These are phyloP conservation scores for Daldinia concentrica DNA, from an alignment of 495 filamentous ascomycete genomes.

Conservation along the genomic window DNA sequence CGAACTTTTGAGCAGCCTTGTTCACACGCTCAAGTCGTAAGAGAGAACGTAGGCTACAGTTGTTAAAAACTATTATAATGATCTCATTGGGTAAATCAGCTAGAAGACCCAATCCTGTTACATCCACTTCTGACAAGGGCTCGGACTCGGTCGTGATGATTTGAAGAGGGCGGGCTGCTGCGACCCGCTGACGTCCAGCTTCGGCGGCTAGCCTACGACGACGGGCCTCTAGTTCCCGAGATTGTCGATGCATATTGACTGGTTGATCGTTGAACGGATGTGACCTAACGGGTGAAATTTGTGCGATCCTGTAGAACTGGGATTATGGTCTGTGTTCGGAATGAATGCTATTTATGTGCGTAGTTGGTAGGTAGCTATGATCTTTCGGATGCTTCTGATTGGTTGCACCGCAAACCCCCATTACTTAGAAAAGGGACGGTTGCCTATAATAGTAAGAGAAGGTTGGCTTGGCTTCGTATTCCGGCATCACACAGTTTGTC, in stretches of 20 bases:
- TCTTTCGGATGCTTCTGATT: constrained; percentile 2
- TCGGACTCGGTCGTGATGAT: not conserved
- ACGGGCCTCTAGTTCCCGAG: not conserved
- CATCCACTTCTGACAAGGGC: constrained; percentile 1
- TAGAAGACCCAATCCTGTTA: constrained; percentile 20
- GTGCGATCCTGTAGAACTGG: not conserved
- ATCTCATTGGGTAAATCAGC: constrained; percentile 33
- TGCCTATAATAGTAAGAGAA: constrained; percentile 1
- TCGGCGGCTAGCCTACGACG: constrained; percentile 23
- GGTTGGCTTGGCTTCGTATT: not conserved
- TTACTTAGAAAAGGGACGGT: not conserved
- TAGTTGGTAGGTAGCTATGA: not conserved
- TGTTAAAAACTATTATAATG: constrained; percentile 23
- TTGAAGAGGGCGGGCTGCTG: constrained; percentile 25
- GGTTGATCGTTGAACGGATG: not conserved
- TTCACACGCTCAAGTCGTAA: constrained; percentile 32
- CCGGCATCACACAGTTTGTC: too few relatives aligned
- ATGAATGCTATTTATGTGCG: not conserved
- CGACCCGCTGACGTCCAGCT: constrained; percentile 17
- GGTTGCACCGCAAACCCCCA: not conserved
- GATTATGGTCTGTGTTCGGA: not conserved
- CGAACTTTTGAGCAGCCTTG: constrained; percentile 19
- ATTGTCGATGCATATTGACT: constrained; percentile 15
- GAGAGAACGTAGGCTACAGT: constrained; percentile 27
- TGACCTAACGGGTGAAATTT: not conserved